Evolutionary conservation across 768 basidiomycete species (phyloP).

Genomic region (Russula sp.): DNA sequence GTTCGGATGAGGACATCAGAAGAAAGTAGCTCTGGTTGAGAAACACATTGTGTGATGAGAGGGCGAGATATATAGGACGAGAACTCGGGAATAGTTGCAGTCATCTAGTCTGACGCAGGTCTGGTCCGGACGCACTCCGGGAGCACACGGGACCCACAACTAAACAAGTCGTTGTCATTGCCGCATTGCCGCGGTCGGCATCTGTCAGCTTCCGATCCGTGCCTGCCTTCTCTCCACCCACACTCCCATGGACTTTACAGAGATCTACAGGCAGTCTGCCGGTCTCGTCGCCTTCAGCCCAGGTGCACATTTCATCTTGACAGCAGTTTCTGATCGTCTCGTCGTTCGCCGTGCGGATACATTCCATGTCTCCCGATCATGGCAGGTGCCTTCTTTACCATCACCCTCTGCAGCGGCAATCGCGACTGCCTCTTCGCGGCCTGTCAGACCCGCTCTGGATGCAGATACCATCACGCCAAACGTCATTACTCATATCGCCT

Average conservation of each 20-base stretch:
- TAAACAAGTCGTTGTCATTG: neutral
- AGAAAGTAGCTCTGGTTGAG: neutral
- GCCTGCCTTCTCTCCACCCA: too few species aligned
- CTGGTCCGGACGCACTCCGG: too few species aligned
- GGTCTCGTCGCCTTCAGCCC: slow-evolving; percentile 78
- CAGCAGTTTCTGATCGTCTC: slow-evolving; percentile 71
- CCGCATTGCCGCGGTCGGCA: neutral
- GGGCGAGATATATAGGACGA: neutral
- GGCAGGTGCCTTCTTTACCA: slow-evolving; percentile 58
- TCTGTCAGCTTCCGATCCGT: neutral
- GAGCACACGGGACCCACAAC: neutral
- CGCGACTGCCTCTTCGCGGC: slow-evolving; percentile 38
- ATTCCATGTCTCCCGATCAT: slow-evolving; percentile 78
- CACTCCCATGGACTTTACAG: slow-evolving; percentile 77
- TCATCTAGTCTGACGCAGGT: slow-evolving; percentile 23
- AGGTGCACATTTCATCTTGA: slow-evolving; percentile 82
- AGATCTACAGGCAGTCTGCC: slow-evolving; percentile 72
- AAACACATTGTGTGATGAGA: neutral
- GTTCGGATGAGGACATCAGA: slow-evolving; percentile 18
- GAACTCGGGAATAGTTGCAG: neutral
- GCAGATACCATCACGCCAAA: slow-evolving; percentile 36
- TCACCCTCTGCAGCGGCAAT: slow-evolving; percentile 48
- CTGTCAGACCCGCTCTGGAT: slow-evolving; percentile 36
- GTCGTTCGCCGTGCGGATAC: slow-evolving; percentile 83
- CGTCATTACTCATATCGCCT: slow-evolving; percentile 71